Evolutionary conservation across 495 filamentous ascomycete genomes (phyloP), one percentile per base, ranked within the genome.

Genomic region (Neohortaea acidophila): DNA sequence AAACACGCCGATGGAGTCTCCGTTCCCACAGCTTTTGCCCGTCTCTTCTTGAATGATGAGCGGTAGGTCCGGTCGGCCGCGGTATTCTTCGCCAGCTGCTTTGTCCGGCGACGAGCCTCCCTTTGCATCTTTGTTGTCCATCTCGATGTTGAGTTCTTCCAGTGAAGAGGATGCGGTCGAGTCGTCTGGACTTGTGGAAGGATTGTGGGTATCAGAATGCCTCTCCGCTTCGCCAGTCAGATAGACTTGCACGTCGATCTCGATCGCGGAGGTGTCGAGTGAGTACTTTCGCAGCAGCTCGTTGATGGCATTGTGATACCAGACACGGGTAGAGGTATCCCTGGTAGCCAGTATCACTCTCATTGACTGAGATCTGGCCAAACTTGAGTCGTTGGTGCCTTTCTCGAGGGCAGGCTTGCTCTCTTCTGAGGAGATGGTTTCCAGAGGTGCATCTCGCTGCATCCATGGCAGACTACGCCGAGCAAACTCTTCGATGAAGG

Each of bases 1-100:
- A 29, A 62, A 58, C 0, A 73, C 59, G 1, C 58, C 66, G 11
- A 68, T 43, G 0, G 57, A 51, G 22, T 53, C 47, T 8, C 55
- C 58, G 12, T 34, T 38, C 1, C 43, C 45, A 2, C 30, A 29
- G 7, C 39, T 44, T 7, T 39, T 37, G 1, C 47, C 52, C 5
- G 57, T 53, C 26, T 51, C 44, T 10, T 36, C 30, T n/a, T 49
- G 49, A 7, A 67, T 36, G 1, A 61, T 35, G 2, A 43, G 45
- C 9, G 58, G 36, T 5, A 70, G 53, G 38, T 67, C 53, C 0
- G 68, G 65, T 10, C 60, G 48, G 2, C 44, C 52, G 13, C 32
- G 32, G 18, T 34, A 11, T 39, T n/a, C 3, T 14, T 2, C 3
- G 21, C 15, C 17, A 20, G 25, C 9, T 39, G 23, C 26, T 22